Evolutionary conservation across 768 basidiomycete genomes (phyloP), one percentile per base, ranked within the genome.

Genomic region (Udeniomyces megalosporus): DNA sequence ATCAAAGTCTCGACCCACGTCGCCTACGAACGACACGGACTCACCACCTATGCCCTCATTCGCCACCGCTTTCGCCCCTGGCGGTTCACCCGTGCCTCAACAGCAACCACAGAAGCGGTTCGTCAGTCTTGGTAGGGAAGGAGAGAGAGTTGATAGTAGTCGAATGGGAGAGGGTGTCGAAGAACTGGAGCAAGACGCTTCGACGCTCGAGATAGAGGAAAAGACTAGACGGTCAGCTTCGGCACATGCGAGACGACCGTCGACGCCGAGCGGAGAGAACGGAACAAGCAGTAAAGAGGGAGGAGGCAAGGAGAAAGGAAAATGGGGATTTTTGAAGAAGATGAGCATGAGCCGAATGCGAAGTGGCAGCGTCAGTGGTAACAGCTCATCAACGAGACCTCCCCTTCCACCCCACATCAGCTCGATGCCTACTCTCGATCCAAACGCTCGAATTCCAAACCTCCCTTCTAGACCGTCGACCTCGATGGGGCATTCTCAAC

Each of bases 301-400:
- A 11, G 56, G 24, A 17, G 56, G 55, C 20, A 67, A 84, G 68
- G 84, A 86, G 72, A 76, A 76, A 44, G 82, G 83, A 58, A 83
- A 87, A 60, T 93, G 92, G 91, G 90, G 91, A 3, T 93, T 96
- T 76, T 76, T 96, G 63, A 89, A 91, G 76, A 96, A 96, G 76
- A 95, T 96, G 90, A 93, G 90, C 6, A 93, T 92, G 88, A 85
- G 89, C 15, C 88, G 86, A 73, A 84, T 93, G 76, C 82, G 82
- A 68, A 51, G 44, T 58, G 51, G 38, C 7, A 55, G 54, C 22
- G 32, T 5, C 26, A 24, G 44, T 26, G 57, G 42, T 15, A 31
- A 26, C 4, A 58, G 57, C 6, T 53, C 45, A 7, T 11, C 57
- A 1, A 20, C 38, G 2, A 55, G 62, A 51, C 63, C 58, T 4